Evolutionary conservation across 2,329 filamentous ascomycete species (phyloP).

Genomic region (Pyrenochaeta sp.): DNA sequence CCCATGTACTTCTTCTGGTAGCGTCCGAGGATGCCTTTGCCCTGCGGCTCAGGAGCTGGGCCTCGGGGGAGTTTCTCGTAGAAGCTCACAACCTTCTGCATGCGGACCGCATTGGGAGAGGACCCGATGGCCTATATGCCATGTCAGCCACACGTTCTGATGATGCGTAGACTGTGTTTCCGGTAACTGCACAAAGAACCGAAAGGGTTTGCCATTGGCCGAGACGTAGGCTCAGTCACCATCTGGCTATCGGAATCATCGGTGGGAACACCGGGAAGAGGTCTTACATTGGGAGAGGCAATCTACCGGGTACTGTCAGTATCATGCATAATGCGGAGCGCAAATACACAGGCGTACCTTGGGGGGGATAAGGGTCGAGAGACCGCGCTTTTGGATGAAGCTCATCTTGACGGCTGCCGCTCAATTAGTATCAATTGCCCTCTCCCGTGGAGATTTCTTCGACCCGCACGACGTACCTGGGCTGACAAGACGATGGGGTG

Average conservation of each 20-base stretch:
- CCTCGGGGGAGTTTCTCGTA: conserved; percentile 98
- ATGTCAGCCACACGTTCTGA: conserved; percentile 26
- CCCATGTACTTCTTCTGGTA: conserved; percentile 92
- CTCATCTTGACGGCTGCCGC: conserved; percentile 75
- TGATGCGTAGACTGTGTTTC: neutral
- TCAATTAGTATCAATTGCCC: conserved; percentile 50
- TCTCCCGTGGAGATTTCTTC: conserved; percentile 11
- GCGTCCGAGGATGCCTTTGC: conserved; percentile 82
- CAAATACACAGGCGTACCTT: conserved; percentile 72
- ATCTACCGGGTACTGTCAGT: conserved; percentile 65
- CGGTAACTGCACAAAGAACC: conserved; percentile 2
- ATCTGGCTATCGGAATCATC: conserved; percentile 17
- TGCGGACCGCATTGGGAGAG: conserved; percentile 93
- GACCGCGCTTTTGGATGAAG: conserved; percentile 86
- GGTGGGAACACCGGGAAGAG: conserved; percentile 10
- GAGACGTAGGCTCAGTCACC: conserved; percentile 12
- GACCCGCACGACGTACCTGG: conserved; percentile 38
- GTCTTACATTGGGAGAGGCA: conserved; percentile 83
- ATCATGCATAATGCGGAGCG: conserved; percentile 13
- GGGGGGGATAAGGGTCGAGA: conserved; percentile 98
- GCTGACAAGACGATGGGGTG: conserved; percentile 47
- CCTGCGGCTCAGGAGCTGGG: conserved; percentile 81
- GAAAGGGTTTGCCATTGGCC: conserved; percentile 27
- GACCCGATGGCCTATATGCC: conserved; percentile 82
- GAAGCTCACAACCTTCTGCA: conserved; percentile 98